These are phyloP conservation scores for Ganoderma leucocontextum DNA, from an alignment of 1,284 basidiomycete genomes.

Conservation along the genomic window DNA sequence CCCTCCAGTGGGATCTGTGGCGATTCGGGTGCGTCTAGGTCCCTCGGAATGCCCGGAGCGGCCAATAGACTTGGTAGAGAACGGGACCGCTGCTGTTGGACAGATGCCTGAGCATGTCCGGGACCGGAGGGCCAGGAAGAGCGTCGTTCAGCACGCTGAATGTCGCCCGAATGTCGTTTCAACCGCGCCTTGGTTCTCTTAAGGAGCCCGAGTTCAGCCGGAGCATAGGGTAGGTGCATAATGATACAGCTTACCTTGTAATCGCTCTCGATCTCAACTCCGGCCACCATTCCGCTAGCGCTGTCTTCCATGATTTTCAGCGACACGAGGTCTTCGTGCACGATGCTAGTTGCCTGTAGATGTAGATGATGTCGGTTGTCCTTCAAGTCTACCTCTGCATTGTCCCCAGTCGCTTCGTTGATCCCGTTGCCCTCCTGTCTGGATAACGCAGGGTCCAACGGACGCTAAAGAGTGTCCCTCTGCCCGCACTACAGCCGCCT, in stretches of 20 bases:
- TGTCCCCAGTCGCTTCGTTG: conserved; percentile 12
- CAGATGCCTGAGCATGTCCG: conserved; percentile 15
- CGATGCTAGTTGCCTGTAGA: conserved; percentile 44
- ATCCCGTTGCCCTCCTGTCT: not conserved
- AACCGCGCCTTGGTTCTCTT: conserved; percentile 4
- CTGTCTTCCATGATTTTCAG: conserved; percentile 32
- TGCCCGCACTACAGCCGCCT: conserved; percentile 60
- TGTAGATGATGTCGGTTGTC: conserved; percentile 25
- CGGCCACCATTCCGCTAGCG: conserved; percentile 3
- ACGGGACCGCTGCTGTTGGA: conserved; percentile 9
- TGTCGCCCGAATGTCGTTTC: not conserved
- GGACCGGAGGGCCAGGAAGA: not conserved
- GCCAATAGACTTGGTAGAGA: conserved; percentile 14
- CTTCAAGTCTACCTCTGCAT: conserved; percentile 10
- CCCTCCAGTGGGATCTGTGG: conserved; percentile 25
- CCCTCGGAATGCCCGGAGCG: conserved; percentile 19
- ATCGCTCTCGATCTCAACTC: conserved; percentile 18
- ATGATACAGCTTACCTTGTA: conserved; percentile 13
- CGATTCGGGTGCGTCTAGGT: conserved; percentile 18
- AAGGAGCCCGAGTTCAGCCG: not conserved
- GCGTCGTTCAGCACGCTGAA: not conserved
- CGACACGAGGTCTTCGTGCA: conserved; percentile 47
- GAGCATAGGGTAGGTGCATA: not conserved
- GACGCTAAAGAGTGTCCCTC: conserved; percentile 40
- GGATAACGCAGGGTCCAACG: conserved; percentile 22